Conservation (phyloP, 768 basidiomycete species). For the Hericium coralloides region DNA sequence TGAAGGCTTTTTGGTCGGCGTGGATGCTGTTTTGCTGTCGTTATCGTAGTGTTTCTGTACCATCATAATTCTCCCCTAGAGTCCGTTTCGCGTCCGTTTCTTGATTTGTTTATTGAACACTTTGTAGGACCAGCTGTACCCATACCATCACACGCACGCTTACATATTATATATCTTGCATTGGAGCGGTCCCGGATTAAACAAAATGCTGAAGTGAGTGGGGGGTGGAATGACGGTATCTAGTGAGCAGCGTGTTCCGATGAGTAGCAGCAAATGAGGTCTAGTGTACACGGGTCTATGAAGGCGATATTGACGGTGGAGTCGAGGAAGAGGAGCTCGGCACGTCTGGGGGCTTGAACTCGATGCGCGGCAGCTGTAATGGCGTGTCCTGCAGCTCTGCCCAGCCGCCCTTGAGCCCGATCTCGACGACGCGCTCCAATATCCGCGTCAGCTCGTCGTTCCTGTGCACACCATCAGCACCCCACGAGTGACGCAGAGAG, state of each 20-base stretch:
- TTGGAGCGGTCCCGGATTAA: not conserved
- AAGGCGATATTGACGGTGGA: not conserved
- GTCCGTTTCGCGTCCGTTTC: not conserved
- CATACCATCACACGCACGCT: not conserved
- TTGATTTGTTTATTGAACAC: not conserved
- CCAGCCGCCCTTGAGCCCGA: constrained; percentile 56
- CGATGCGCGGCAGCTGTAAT: constrained; percentile 36
- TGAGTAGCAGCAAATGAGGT: not conserved
- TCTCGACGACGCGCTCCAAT: constrained; percentile 58
- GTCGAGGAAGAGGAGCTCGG: too few relatives aligned
- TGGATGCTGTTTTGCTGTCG: not conserved
- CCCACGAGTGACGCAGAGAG: not conserved
- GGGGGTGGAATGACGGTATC: too few relatives aligned
- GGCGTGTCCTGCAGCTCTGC: constrained; percentile 56
- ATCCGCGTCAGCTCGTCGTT: constrained; percentile 61
- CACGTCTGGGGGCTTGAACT: constrained; percentile 8
- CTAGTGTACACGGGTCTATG: not conserved
- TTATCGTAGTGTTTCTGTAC: too few relatives aligned
- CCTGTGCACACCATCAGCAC: constrained; percentile 24
- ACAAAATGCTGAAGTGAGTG: too few relatives aligned
- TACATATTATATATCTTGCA: not conserved
- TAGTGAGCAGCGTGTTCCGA: too few relatives aligned
- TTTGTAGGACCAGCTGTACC: not conserved
- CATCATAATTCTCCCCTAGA: not conserved
- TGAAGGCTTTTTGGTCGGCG: not conserved